phyloP scores from a whole-genome alignment of 257 asterid species.

The Nicotiana otophora region DNA sequence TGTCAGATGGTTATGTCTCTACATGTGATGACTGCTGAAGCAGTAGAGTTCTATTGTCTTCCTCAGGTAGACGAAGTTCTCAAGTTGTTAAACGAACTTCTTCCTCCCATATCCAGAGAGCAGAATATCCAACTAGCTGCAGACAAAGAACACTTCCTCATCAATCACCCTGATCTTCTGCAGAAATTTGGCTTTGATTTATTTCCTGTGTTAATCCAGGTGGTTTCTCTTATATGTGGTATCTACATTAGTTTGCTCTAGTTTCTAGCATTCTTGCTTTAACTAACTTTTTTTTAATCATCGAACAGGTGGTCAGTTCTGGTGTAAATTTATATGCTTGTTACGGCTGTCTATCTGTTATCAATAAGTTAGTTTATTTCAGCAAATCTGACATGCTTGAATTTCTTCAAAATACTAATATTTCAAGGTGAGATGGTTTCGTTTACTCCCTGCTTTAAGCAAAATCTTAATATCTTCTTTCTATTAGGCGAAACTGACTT shows the following conservation, averaged over 20 bases:
- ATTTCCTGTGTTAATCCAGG: constrained; percentile 83
- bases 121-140: constrained; percentile 39
- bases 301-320: constrained; percentile 81
- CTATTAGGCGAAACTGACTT: constrained; percentile 8
- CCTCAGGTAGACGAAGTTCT: constrained; percentile 66
- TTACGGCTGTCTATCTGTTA: constrained; percentile 77
- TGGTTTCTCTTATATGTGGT: constrained; percentile 22
- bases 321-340: constrained; percentile 66
- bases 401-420: constrained; percentile 55
- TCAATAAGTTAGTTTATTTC: constrained; percentile 77
- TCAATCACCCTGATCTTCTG: constrained; percentile 64
- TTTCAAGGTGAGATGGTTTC: constrained; percentile 58
- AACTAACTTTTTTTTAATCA: constrained; percentile 18
- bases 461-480: constrained; percentile 8
- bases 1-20: not conserved
- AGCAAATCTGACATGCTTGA: constrained; percentile 62
- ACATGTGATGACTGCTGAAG: constrained; percentile 5
- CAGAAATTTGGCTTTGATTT: constrained; percentile 74
- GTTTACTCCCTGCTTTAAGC: constrained; percentile 5
- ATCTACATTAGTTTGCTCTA: constrained; percentile 1
- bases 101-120: constrained; percentile 51
- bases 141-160: constrained; percentile 62
- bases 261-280: constrained; percentile 2
- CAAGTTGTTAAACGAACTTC: constrained; percentile 81
- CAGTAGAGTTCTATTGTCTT: constrained; percentile 6